Percentiles rank a stretch among this genome's conserved stretches.
Conservation (phyloP, 1,284 basidiomycete genomes). For the Naganishia sp. region DNA sequence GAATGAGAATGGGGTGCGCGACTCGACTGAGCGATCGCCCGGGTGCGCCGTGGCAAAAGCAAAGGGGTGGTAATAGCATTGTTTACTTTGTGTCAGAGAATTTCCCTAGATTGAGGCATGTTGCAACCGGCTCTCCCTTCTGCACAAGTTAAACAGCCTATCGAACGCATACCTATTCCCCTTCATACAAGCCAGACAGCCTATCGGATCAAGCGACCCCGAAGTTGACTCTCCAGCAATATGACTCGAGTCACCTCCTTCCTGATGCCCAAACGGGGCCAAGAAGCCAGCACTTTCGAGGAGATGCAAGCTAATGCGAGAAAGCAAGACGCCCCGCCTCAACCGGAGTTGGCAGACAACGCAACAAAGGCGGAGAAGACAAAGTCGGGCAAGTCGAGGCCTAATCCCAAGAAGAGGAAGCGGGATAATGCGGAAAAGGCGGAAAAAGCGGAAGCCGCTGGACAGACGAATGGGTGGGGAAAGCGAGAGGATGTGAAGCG, state of each 20-base stretch:
- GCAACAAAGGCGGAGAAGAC: constrained; percentile 36
- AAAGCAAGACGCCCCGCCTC: constrained; percentile 1
- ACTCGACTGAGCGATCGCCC: background rate
- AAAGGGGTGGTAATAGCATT: background rate
- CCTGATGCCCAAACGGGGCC: constrained; percentile 50
- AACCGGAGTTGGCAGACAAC: background rate
- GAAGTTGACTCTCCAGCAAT: background rate
- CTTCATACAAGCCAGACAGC: background rate
- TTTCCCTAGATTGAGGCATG: background rate
- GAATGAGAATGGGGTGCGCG: background rate
- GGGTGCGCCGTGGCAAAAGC: constrained; percentile 7
- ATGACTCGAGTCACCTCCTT: constrained; percentile 55
- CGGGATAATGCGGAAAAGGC: constrained; percentile 22
- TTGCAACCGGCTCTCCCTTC: background rate
- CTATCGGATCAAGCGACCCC: background rate
- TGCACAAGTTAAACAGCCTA: background rate
- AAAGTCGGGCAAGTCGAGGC: constrained; percentile 22
- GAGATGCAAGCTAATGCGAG: constrained; percentile 38
- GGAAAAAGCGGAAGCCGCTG: constrained; percentile 33
- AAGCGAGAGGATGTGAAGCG: constrained; percentile 48
- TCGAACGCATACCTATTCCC: background rate
- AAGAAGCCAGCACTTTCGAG: constrained; percentile 50
- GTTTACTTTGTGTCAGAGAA: constrained; percentile 19
- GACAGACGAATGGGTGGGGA: constrained; percentile 42
- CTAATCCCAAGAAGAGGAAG: constrained; percentile 33